Evolutionary conservation across 2,329 filamentous ascomycete genomes (phyloP).

Genomic region (Hypoxylon sp.): DNA sequence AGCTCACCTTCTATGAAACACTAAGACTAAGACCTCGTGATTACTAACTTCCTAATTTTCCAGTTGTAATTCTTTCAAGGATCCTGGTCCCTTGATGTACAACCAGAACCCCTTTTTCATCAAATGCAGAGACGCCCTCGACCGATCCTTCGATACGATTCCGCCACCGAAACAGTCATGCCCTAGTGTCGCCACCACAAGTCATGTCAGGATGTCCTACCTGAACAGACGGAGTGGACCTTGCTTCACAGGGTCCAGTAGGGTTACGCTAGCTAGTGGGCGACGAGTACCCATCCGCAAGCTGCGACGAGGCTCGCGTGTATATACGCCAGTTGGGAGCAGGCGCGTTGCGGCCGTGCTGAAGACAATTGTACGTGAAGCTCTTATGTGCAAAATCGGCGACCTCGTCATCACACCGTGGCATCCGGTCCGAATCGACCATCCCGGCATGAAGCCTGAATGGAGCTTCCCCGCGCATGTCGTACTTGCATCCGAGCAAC

Average conservation of each 20-base stretch:
- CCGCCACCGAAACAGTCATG: conserved; percentile 61
- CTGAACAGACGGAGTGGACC: conserved; percentile 61
- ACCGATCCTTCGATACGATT: conserved; percentile 62
- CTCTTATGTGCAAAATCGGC: conserved; percentile 63
- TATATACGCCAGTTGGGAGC: conserved; percentile 66
- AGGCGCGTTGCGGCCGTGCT: conserved; percentile 67
- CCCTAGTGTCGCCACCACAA: conserved; percentile 31
- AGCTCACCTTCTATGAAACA: not conserved
- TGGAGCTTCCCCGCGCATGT: conserved; percentile 66
- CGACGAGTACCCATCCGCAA: conserved; percentile 58
- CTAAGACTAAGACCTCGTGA: not conserved
- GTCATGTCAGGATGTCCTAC: conserved; percentile 45
- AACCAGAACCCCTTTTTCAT: conserved; percentile 68
- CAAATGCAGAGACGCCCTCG: conserved; percentile 64
- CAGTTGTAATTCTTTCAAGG: conserved; percentile 73
- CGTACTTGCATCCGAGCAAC: conserved; percentile 49
- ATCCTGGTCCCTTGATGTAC: conserved; percentile 70
- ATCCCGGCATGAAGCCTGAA: conserved; percentile 41
- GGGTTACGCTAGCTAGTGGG: conserved; percentile 62
- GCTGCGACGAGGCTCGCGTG: conserved; percentile 62
- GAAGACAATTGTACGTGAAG: conserved; percentile 61
- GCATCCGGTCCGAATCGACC: conserved; percentile 67
- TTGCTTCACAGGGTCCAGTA: conserved; percentile 68
- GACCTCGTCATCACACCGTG: conserved; percentile 69
- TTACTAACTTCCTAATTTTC: conserved; percentile 3